phyloP scores from a whole-genome alignment of 768 basidiomycete genomes.

The Trametes gibbosa region DNA sequence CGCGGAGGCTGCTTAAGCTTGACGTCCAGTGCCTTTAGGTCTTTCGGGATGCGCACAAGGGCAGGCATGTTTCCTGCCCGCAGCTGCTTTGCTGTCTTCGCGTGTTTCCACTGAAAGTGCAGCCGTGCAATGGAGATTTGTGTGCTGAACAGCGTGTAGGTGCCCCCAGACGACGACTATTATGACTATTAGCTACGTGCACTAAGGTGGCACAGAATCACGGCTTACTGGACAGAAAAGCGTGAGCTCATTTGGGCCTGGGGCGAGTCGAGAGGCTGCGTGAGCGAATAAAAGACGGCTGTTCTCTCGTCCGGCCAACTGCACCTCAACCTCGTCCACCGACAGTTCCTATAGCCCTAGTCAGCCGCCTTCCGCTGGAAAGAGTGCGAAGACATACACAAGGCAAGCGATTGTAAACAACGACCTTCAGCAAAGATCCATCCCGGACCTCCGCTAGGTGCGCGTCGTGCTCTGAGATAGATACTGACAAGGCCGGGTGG shows the following conservation, averaged over 20 bases:
- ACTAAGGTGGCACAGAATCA: background rate
- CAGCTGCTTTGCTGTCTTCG: slow-evolving; percentile 17
- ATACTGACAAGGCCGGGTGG: slow-evolving; percentile 64
- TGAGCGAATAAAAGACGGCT: slow-evolving; percentile 58
- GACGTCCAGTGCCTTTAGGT: slow-evolving; percentile 62
- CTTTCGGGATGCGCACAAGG: slow-evolving; percentile 61
- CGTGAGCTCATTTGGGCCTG: slow-evolving; percentile 57
- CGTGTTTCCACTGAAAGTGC: slow-evolving; percentile 60
- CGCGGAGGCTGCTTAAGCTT: slow-evolving; percentile 54
- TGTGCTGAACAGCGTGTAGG: slow-evolving; percentile 63
- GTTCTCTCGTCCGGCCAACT: slow-evolving; percentile 59
- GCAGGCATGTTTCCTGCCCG: slow-evolving; percentile 32
- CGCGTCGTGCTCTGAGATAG: slow-evolving; percentile 43
- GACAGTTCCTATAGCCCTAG: slow-evolving; percentile 48
- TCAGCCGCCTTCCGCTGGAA: background rate
- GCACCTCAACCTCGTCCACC: slow-evolving; percentile 59
- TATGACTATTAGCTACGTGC: background rate
- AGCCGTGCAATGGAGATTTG: slow-evolving; percentile 66
- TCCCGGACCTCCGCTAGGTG: slow-evolving; percentile 59
- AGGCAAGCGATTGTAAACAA: slow-evolving; percentile 64
- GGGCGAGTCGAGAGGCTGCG: slow-evolving; percentile 40
- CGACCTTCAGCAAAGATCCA: slow-evolving; percentile 57
- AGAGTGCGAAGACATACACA: slow-evolving; percentile 53
- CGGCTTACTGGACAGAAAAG: slow-evolving; percentile 71
- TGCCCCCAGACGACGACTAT: slow-evolving; percentile 65